Evolutionary conservation across 208 protist species (phyloP).

Genomic region (Polymyxa betae): DNA sequence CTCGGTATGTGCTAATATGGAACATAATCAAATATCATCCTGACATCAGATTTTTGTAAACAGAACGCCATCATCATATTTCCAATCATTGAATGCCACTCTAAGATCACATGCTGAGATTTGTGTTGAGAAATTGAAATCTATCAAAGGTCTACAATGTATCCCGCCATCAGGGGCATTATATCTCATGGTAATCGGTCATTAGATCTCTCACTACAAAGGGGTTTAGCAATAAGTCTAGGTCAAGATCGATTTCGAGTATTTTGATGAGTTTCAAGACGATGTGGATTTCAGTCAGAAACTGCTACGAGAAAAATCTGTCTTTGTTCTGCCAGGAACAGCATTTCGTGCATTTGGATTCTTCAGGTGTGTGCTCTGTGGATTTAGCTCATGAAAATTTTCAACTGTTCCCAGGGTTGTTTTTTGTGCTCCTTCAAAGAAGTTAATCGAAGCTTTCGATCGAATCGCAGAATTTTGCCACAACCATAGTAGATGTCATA

Average conservation of each 20-base stretch:
- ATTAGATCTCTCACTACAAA: neutral
- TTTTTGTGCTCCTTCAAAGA: too few species aligned
- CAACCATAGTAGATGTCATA: too few species aligned
- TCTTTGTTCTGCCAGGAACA: slow-evolving; percentile 29
- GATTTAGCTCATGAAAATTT: neutral
- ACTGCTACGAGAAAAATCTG: neutral
- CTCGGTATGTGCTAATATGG: too few species aligned
- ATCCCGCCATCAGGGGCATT: neutral
- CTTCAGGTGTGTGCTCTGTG: neutral
- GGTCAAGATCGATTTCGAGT: neutral
- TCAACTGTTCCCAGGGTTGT: too few species aligned
- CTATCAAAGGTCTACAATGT: neutral
- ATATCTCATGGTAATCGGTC: neutral
- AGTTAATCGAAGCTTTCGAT: neutral
- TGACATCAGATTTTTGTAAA: too few species aligned
- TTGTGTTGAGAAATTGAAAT: neutral
- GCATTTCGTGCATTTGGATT: neutral
- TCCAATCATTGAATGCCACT: neutral
- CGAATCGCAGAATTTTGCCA: neutral
- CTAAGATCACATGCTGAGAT: neutral
- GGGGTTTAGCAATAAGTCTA: neutral
- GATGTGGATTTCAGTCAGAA: slow-evolving; percentile 4
- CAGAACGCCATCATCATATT: neutral
- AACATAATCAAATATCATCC: too few species aligned
- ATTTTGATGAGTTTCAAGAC: neutral